Percentiles rank a stretch among this genome's conserved stretches.
Conservation (phyloP, 805 yeast species). For the Zygosaccharomyces lentus region DNA sequence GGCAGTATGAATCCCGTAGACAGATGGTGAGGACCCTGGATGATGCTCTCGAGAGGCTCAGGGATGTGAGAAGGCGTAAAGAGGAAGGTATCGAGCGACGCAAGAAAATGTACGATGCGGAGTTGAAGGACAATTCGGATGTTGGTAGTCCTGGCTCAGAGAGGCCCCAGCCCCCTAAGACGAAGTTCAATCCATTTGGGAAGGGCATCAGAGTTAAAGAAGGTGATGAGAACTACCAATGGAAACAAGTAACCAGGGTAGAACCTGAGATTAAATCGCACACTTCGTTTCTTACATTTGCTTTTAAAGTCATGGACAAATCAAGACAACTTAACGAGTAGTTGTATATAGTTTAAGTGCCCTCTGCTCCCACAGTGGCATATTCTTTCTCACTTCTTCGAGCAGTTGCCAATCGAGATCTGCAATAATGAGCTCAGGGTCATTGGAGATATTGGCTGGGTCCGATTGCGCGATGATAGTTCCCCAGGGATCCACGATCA, state of each 20-base stretch:
- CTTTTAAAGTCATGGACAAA: constrained; percentile 43
- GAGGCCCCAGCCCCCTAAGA: constrained; percentile 36
- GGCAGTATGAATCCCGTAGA: constrained; percentile 84
- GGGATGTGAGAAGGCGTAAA: constrained; percentile 74
- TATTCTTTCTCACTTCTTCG: constrained; percentile 51
- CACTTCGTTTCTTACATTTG: constrained; percentile 91
- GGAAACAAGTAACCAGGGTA: constrained; percentile 80
- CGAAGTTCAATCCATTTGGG: constrained; percentile 88
- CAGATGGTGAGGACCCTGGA: constrained; percentile 77
- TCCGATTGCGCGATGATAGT: constrained; percentile 58
- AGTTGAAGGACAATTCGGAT: constrained; percentile 24
- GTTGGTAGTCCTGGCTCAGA: constrained; percentile 23
- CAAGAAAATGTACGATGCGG: constrained; percentile 35
- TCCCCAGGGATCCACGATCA: constrained; percentile 94
- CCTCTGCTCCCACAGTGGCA: constrained; percentile 78
- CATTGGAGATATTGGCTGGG: constrained; percentile 38
- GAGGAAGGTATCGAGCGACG: constrained; percentile 58
- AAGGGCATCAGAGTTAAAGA: constrained; percentile 79
- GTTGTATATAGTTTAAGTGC: constrained; percentile 24
- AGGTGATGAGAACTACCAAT: constrained; percentile 74
- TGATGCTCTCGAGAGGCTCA: constrained; percentile 74
- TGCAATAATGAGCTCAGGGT: constrained; percentile 51
- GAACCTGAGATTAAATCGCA: constrained; percentile 89
- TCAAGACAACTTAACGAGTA: constrained; percentile 12
- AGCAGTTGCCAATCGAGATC: constrained; percentile 57